Evolutionary conservation across 2,329 filamentous ascomycete species (phyloP), one percentile per base, ranked within the genome.

Genomic region (Ceratocystiopsis minuta): DNA sequence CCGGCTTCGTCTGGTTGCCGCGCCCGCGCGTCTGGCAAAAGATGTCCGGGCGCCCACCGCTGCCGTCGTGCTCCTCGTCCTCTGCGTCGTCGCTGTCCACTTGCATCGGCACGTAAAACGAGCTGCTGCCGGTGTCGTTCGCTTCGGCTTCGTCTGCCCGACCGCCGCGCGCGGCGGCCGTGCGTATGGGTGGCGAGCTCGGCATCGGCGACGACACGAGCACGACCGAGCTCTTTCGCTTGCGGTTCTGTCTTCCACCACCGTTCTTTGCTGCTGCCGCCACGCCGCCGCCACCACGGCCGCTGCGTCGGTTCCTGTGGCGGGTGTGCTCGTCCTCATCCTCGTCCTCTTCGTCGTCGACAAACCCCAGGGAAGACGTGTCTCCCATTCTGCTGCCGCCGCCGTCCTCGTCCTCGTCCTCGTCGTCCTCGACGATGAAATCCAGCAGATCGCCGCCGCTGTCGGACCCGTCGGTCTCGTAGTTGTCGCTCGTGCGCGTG

Each of bases 401-500:
- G 24, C 24, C 24, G 24, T 20, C 44, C n/a, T 16, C 36, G 16
- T 46, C 46, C 6, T 38, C 37, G 4, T 41, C 45, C 14, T 49
- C 48, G 39, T 75, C 56, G 55, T 75, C 56, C 48, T 61, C 54
- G 52, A 77, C 62, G 51, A 82, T 53, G 57, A 82, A 68, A 59
- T 74, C 60, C 49, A 71, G 43, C 14, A 74, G 54, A 48, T 72
- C 69, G 37, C 56, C 60, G 13, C 64, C 66, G 44, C 61, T 58
- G 44, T 70, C 67, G 0, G 64, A 68, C 14, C 61, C 66, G 46
- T 65, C 61, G 16, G 58, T 61, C 39, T 64, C 61, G 44, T 63
- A 53, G 43, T 63, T 47, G 46, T 69, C 66, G 47, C 65, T 68
- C 14, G 65, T 64, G 17, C 64, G 57, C 42, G 60, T 63, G 48